A percentile compares a stretch with the other conserved stretches of the same genome.
Evolutionary conservation across 78 protist species (phyloP).

Genomic region (Emiliania huxleyi): DNA sequence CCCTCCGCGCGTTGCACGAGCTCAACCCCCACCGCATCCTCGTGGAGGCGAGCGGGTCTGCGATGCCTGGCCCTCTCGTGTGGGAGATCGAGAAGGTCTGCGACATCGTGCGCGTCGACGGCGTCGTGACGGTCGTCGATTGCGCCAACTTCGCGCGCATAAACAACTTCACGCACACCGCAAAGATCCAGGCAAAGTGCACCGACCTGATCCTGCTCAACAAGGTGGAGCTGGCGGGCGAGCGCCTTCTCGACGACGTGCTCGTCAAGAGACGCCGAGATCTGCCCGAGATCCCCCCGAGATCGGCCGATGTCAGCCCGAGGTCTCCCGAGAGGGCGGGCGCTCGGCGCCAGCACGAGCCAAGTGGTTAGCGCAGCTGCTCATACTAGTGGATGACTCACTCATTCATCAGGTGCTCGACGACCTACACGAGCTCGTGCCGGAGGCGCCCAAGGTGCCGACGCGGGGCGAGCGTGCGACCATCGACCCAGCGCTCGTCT

Average conservation of each 20-base stretch:
- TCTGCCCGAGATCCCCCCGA: too few relatives aligned
- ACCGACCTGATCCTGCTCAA: conserved; percentile 51
- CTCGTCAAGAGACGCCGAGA: too few relatives aligned
- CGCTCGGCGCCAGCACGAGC: too few relatives aligned
- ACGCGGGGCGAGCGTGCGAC: too few relatives aligned
- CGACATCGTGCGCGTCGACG: conserved; percentile 53
- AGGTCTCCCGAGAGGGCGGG: too few relatives aligned
- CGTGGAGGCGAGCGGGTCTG: conserved; percentile 47
- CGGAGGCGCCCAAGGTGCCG: too few relatives aligned
- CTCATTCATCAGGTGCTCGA: too few relatives aligned
- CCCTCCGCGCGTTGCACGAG: neutral
- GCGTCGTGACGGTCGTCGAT: conserved; percentile 72
- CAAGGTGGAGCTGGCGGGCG: conserved; percentile 41
- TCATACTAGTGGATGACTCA: too few relatives aligned
- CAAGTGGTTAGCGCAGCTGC: too few relatives aligned
- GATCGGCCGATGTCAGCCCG: too few relatives aligned
- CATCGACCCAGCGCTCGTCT: too few relatives aligned
- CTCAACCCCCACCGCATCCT: neutral
- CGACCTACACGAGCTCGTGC: too few relatives aligned
- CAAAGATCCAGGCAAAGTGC: conserved; percentile 47
- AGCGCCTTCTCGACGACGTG: neutral
- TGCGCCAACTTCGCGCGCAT: neutral
- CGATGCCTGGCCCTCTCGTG: neutral
- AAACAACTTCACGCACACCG: neutral
- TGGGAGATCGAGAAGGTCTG: conserved; percentile 43